phyloP scores from a whole-genome alignment of 495 filamentous ascomycete genomes.

The Penicillium cataractarum region DNA sequence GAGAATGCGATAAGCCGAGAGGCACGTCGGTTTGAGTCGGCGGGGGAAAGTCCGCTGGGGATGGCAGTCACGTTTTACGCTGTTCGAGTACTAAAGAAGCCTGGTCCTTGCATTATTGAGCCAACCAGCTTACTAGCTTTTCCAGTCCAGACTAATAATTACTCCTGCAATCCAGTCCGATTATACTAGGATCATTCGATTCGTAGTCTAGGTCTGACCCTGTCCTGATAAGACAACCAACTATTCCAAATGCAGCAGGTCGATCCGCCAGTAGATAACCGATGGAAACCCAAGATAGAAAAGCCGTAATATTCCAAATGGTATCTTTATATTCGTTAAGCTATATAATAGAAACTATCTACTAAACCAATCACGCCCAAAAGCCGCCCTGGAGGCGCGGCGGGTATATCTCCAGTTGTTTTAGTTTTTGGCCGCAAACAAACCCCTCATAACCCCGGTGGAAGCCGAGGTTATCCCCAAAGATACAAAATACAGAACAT shows the following conservation, averaged over 20 bases:
- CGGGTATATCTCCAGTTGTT: conserved; percentile 31
- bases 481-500: neutral
- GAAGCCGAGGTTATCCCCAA: conserved; percentile 1
- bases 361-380: conserved; percentile 10
- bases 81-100: neutral
- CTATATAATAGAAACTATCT: conserved; percentile 2
- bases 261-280: conserved; percentile 7
- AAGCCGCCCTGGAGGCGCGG: conserved; percentile 31
- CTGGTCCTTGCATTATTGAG: neutral
- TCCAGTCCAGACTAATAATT: too few species aligned
- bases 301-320: neutral
- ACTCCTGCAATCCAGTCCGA: too few species aligned
- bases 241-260: conserved; percentile 2
- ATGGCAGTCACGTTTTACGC: neutral
- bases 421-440: neutral
- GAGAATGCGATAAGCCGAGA: conserved; percentile 24
- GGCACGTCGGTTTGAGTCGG: conserved; percentile 19
- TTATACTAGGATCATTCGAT: neutral
- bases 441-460: conserved; percentile 4
- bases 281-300: neutral
- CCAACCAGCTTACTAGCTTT: neutral
- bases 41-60: conserved; percentile 24
- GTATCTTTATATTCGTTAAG: conserved; percentile 8
- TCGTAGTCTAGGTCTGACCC: neutral
- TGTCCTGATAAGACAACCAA: neutral